Percentiles rank a stretch among this genome's conserved stretches.
phyloP scores from a whole-genome alignment of 805 yeast species.

The Spathaspora sp. region DNA sequence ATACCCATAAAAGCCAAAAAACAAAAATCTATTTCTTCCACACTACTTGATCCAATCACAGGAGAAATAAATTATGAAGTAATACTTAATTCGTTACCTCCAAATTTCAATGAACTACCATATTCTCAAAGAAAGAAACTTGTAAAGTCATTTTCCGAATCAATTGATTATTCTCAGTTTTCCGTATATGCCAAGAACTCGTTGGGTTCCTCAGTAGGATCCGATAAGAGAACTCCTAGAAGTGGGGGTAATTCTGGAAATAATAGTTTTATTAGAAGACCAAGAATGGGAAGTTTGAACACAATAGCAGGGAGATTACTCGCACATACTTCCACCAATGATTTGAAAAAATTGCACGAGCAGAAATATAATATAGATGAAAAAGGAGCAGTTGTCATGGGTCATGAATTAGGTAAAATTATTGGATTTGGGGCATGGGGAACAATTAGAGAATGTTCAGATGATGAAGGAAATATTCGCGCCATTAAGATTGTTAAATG shows the following conservation, averaged over 20 bases:
- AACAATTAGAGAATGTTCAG: constrained; percentile 65
- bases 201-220: constrained; percentile 17
- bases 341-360: constrained; percentile 23
- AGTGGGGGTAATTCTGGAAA: constrained; percentile 10
- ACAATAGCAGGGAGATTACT: constrained; percentile 40
- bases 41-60: constrained; percentile 12
- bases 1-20: constrained; percentile 14
- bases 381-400: constrained; percentile 64
- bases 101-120: constrained; percentile 52
- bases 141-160: constrained; percentile 34
- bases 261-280: constrained; percentile 27
- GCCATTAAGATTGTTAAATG: constrained; percentile 64
- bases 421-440: constrained; percentile 94
- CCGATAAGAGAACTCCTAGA: constrained; percentile 14
- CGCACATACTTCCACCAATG: constrained; percentile 35
- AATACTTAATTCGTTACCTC: constrained; percentile 44
- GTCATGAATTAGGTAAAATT: constrained; percentile 62
- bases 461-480: constrained; percentile 25
- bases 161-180: constrained; percentile 42
- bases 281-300: constrained; percentile 28
- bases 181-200: constrained; percentile 36
- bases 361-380: constrained; percentile 49
- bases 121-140: constrained; percentile 56
- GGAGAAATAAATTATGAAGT: constrained; percentile 37
- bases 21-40: constrained; percentile 17